Conservation (phyloP, 495 filamentous ascomycete genomes). For the Beverwykella pulmonaria region DNA sequence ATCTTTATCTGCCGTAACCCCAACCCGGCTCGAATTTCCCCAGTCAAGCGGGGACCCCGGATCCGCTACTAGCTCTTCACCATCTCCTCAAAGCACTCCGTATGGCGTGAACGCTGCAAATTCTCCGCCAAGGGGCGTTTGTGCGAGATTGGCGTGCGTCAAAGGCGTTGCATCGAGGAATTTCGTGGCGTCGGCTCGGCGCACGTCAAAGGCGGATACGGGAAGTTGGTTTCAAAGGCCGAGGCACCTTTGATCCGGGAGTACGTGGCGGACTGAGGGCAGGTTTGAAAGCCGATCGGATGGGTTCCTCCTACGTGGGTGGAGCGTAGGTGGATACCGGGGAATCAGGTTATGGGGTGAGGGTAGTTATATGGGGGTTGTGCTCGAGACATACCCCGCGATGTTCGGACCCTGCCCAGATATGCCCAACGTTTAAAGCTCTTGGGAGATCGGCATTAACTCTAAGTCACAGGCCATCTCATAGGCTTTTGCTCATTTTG, state of each 20-base stretch:
- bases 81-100: too few relatives aligned
- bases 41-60: too few relatives aligned
- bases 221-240: not conserved
- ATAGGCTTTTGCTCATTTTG: not conserved
- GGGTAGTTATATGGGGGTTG: not conserved
- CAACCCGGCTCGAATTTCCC: too few relatives aligned
- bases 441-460: too few relatives aligned
- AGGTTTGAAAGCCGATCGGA: slow-evolving; percentile 12
- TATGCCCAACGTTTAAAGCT: not conserved
- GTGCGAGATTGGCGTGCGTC: slow-evolving; percentile 3
- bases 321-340: not conserved
- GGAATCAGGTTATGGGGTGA: not conserved
- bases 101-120: too few relatives aligned
- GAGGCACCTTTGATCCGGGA: not conserved
- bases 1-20: too few relatives aligned
- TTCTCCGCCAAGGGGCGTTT: too few relatives aligned
- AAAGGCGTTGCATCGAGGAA: not conserved
- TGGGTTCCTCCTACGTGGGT: not conserved
- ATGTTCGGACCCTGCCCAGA: not conserved
- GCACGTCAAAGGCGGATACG: slow-evolving; percentile 23
- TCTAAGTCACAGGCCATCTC: too few relatives aligned
- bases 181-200: slow-evolving; percentile 4
- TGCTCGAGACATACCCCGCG: not conserved
- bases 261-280: not conserved
- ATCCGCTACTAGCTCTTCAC: too few relatives aligned